Evolutionary conservation across 1,284 basidiomycete genomes (phyloP), one percentile per base, ranked within the genome.

Genomic region (Ceraceosorus guamensis): DNA sequence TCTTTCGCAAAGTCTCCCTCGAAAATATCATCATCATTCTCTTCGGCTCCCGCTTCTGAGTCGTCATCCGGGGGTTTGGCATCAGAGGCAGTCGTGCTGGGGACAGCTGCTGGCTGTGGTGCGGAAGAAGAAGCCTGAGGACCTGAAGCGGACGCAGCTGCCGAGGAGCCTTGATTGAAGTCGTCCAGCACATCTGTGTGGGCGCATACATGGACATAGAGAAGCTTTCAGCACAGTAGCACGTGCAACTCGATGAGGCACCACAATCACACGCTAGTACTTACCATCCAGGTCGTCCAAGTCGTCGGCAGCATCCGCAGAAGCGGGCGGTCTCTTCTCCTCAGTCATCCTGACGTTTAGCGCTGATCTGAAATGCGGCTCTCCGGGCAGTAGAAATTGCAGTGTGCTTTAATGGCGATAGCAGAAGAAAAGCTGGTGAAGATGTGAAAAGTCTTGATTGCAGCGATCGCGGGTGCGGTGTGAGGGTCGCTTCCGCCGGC

Each of bases 1-100:
- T 88, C 85, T 44, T 82, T 80, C 45, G 86, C 83, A 69, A 91
- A 89, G 52, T 85, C 73, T 44, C 72, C 57, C 11, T 63, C 65
- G 6, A 73, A 59, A 34, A 64, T 53, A 13, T 66, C 68, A n/a
- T 70, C 68, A 30, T 76, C 57, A 47, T 71, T 76, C 46, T 80
- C 60, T 45, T 63, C 61, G 39, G 59, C 58, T 5, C 55, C 48
- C 6, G n/a, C 54, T 8, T 18, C 56, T 1, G 45, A 50, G 5
- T 30, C 53, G 31, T 35, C 44, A 13, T 14, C 5, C 31, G 50
- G 13, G 2, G 41, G 32, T 3, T 47, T 37, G 34, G n/a, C 50
- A 16, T 46, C 31, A 8, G 53, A 2, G 24, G 59, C 18, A n/a
- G 44, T 16, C 3, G 52, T 18, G 11, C 47, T 30, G 5, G 46